Evolutionary conservation across 805 yeast genomes (phyloP), one percentile per base, ranked within the genome.

Genomic region (Candida nonsorbophila): DNA sequence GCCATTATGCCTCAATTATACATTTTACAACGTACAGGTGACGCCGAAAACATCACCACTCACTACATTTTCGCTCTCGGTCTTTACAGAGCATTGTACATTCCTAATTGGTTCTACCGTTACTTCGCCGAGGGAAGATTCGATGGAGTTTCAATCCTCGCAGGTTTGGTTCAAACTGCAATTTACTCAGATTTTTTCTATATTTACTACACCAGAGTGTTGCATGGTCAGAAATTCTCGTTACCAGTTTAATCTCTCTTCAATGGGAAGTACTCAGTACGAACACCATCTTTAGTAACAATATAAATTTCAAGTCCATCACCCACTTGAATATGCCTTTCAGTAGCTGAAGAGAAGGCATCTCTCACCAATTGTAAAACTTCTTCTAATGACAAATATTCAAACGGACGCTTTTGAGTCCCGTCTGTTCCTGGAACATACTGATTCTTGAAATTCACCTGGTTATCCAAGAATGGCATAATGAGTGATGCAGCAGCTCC

Each of bases 301-400:
- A 92, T 84, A 41, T 83, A 66, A 27, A 92, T 80, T 58, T 92
- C 95, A 40, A 92, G 71, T 5, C 92, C 94, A 66, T 92, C 98
- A 67, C 98, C 98, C 30, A 92, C 97, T 45, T 88, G 94, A 45
- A 92, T 92, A 60, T 92, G 97, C 72, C 98, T 83, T 64, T 92
- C 98, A 12, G 97, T 90, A 13, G 96, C 98, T 6, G 96, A 86
- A 14, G 86, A 70, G 53, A 92, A 92, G 5, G 98, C 95, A 60
- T 92, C 98, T 55, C 78, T 80, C 21, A 92, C 97, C 40, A 92
- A 66, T 45, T 78, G 72, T 48, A 92, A 65, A 14, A 87, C 97
- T 62, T 88, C 95, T 2, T 86, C 95, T 42, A 87, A 69, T 22
- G 69, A 57, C 51, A 92, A 68, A 49, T 72, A 84, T 51, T 76